Conservation (phyloP, 139 green algal species). For the Closterium sp. region DNA sequence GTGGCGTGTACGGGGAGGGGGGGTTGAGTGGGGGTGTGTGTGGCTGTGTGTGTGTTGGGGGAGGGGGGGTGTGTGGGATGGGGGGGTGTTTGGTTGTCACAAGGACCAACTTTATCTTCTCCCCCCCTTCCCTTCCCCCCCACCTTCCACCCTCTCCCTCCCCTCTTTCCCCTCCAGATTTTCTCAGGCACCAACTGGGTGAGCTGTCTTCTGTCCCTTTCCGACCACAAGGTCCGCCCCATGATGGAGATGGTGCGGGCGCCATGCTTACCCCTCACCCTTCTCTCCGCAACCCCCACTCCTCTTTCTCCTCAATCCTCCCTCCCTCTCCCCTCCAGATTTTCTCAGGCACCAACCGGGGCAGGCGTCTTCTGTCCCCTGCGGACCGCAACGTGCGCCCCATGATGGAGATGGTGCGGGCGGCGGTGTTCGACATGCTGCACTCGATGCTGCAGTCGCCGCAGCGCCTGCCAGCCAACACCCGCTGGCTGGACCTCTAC, state of each 20-base stretch:
- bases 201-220: slow-evolving; percentile 38
- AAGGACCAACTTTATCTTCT: too few relatives aligned
- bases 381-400: slow-evolving; percentile 41
- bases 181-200: slow-evolving; percentile 37
- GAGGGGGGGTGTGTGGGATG: neutral
- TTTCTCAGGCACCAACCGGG: slow-evolving; percentile 32
- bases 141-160: neutral
- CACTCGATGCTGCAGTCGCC: slow-evolving; percentile 26
- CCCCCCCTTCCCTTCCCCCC: neutral
- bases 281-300: too few relatives aligned
- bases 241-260: slow-evolving; percentile 61
- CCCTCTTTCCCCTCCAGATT: slow-evolving; percentile 8
- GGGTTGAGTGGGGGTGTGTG: neutral
- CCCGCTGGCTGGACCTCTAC: slow-evolving; percentile 60
- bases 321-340: slow-evolving; percentile 19
- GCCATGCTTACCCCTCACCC: too few relatives aligned
- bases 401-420: slow-evolving; percentile 62
- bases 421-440: slow-evolving; percentile 33
- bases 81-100: neutral
- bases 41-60: neutral
- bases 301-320: too few relatives aligned
- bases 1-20: neutral
- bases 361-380: slow-evolving; percentile 40
- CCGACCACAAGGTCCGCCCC: slow-evolving; percentile 39
- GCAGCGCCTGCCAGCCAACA: slow-evolving; percentile 9